phyloP scores from a whole-genome alignment of 1,284 basidiomycete genomes.

The Sphagnurus paluster region DNA sequence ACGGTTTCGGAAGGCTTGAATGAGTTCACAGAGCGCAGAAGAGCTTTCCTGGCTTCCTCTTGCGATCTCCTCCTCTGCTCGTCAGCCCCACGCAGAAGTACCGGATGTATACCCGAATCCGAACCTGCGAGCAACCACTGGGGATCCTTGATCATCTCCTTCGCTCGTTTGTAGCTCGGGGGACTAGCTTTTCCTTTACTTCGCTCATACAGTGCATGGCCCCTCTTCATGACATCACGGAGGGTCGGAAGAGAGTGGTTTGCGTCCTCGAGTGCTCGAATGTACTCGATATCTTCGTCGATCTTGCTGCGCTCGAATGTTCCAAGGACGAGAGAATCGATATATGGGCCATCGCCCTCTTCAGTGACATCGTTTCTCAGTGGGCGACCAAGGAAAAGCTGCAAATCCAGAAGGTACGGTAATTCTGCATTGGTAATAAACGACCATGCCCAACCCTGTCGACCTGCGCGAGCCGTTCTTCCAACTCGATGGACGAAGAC shows the following conservation, averaged over 20 bases:
- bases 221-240: slow-evolving; percentile 86
- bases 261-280: slow-evolving; percentile 66
- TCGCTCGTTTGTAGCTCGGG: slow-evolving; percentile 86
- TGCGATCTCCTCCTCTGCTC: slow-evolving; percentile 34
- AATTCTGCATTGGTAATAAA: slow-evolving; percentile 87
- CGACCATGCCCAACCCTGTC: slow-evolving; percentile 96
- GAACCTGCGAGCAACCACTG: slow-evolving; percentile 75
- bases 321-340: slow-evolving; percentile 77
- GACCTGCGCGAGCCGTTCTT: slow-evolving; percentile 92
- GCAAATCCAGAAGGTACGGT: slow-evolving; percentile 90
- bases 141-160: slow-evolving; percentile 78
- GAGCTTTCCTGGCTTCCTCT: slow-evolving; percentile 61
- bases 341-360: slow-evolving; percentile 59
- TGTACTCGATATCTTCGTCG: slow-evolving; percentile 86
- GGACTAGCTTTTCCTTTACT: slow-evolving; percentile 89
- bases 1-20: slow-evolving; percentile 92
- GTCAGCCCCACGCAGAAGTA: slow-evolving; percentile 45
- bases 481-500: slow-evolving; percentile 98
- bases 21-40: slow-evolving; percentile 77
- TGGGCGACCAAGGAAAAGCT: slow-evolving; percentile 91
- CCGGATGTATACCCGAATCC: slow-evolving; percentile 70
- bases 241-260: slow-evolving; percentile 74
- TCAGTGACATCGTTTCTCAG: slow-evolving; percentile 54
- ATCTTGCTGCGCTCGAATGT: slow-evolving; percentile 79
- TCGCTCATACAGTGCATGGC: slow-evolving; percentile 93